Conservation (phyloP, 441 rosid species). For the Jatropha multifida region DNA sequence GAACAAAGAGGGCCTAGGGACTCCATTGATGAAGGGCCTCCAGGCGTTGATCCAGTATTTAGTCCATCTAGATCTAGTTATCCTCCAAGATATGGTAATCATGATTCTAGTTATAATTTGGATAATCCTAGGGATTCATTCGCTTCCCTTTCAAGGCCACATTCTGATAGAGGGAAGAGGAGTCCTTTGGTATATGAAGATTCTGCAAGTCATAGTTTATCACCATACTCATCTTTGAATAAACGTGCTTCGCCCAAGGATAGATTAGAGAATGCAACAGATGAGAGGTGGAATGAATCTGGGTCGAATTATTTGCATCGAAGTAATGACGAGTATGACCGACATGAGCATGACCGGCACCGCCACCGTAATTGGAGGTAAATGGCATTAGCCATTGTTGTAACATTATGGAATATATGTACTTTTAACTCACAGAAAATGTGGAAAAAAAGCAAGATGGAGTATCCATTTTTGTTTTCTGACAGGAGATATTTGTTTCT, state of each 20-base stretch:
- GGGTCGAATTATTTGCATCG: slow-evolving; percentile 22
- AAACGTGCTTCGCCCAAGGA: slow-evolving; percentile 31
- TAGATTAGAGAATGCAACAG: slow-evolving; percentile 28
- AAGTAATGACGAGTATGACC: slow-evolving; percentile 24
- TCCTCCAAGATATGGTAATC: slow-evolving; percentile 55
- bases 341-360: slow-evolving; percentile 3
- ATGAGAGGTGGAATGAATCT: slow-evolving; percentile 26
- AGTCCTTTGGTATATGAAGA: slow-evolving; percentile 40
- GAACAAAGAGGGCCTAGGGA: slow-evolving; percentile 47
- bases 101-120: slow-evolving; percentile 30
- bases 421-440: slow-evolving; percentile 15
- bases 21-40: slow-evolving; percentile 46
- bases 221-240: slow-evolving; percentile 12
- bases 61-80: slow-evolving; percentile 53
- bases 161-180: slow-evolving; percentile 43
- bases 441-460: neutral
- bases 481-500: neutral
- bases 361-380: slow-evolving; percentile 39
- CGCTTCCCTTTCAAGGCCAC: slow-evolving; percentile 35
- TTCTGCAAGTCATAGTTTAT: slow-evolving; percentile 26
- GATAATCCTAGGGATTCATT: slow-evolving; percentile 33
- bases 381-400: slow-evolving; percentile 6
- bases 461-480: neutral
- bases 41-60: slow-evolving; percentile 40
- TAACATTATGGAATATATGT: slow-evolving; percentile 9